These are phyloP conservation scores for Melaleuca alternifolia DNA, from an alignment of 345 rosid species.

Conservation along the genomic window DNA sequence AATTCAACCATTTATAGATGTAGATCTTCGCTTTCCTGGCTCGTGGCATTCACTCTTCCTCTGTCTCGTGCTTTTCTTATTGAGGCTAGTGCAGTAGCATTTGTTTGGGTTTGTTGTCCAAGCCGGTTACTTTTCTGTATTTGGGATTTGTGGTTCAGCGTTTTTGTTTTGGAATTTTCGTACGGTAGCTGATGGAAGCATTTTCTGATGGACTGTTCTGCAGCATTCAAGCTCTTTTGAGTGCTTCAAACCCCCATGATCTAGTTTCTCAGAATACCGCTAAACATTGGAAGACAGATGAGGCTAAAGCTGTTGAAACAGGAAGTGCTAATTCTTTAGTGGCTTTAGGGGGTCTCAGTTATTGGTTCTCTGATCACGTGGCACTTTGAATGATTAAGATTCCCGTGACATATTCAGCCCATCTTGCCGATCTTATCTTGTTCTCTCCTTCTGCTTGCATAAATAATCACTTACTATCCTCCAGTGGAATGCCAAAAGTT, in stretches of 20 bases:
- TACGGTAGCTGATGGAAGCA: neutral
- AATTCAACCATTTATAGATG: neutral
- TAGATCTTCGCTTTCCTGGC: neutral
- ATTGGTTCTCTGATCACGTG: neutral
- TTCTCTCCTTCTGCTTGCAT: neutral
- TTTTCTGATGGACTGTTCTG: neutral
- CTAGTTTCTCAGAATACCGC: slow-evolving; percentile 49
- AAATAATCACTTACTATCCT: neutral
- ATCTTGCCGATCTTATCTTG: neutral
- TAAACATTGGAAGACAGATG: slow-evolving; percentile 50
- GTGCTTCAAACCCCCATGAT: slow-evolving; percentile 50
- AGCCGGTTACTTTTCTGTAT: neutral
- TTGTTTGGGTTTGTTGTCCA: neutral
- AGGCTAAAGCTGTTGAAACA: slow-evolving; percentile 45
- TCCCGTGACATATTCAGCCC: neutral
- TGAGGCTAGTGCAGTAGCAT: neutral
- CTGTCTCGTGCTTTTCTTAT: neutral
- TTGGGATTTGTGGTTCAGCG: neutral
- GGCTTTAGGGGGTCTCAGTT: neutral
- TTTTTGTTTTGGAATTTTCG: neutral
- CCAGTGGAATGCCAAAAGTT: neutral
- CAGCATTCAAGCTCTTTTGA: slow-evolving; percentile 42
- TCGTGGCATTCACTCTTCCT: neutral
- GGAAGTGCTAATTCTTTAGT: slow-evolving; percentile 33
- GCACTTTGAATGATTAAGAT: neutral